These are phyloP conservation scores for Fusarium brevicatenulatum DNA, from an alignment of 2,329 filamentous ascomycete species.

Conservation along the genomic window DNA sequence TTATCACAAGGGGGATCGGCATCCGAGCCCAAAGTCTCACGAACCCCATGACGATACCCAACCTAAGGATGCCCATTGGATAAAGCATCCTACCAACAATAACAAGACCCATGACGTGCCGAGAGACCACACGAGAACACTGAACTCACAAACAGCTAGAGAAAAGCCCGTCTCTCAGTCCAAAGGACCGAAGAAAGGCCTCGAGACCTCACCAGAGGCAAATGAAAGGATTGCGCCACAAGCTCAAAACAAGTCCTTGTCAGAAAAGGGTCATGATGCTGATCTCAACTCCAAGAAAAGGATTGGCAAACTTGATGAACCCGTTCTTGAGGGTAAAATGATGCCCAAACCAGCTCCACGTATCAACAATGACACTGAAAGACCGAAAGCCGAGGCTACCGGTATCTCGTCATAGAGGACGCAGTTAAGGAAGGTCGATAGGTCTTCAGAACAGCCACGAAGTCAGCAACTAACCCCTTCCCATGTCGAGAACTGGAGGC, in stretches of 20 bases:
- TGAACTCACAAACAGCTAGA: not conserved
- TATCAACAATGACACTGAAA: not conserved
- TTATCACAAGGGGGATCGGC: conserved; percentile 23
- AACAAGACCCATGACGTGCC: conserved; percentile 1
- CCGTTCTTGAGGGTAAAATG: not conserved
- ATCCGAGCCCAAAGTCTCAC: conserved; percentile 36
- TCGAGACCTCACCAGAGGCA: not conserved
- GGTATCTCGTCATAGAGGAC: conserved; percentile 38
- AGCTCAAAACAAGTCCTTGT: not conserved
- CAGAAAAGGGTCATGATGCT: not conserved
- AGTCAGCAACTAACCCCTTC: conserved; percentile 25
- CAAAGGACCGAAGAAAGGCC: not conserved
- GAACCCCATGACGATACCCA: conserved; percentile 29
- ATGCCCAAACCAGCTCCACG: conserved; percentile 13
- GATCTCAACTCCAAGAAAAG: not conserved
- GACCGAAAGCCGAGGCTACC: conserved; percentile 5
- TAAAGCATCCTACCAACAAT: conserved; percentile 17
- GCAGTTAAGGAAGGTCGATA: conserved; percentile 40
- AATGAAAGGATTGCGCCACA: not conserved
- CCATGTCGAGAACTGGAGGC: conserved; percentile 33
- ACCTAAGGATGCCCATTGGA: conserved; percentile 24
- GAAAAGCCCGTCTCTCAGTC: not conserved
- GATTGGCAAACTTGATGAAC: not conserved
- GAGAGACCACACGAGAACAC: not conserved
- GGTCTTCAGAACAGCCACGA: conserved; percentile 24